These are phyloP conservation scores for Colletotrichum aenigma DNA, from an alignment of 2,329 filamentous ascomycete genomes.

Conservation along the genomic window DNA sequence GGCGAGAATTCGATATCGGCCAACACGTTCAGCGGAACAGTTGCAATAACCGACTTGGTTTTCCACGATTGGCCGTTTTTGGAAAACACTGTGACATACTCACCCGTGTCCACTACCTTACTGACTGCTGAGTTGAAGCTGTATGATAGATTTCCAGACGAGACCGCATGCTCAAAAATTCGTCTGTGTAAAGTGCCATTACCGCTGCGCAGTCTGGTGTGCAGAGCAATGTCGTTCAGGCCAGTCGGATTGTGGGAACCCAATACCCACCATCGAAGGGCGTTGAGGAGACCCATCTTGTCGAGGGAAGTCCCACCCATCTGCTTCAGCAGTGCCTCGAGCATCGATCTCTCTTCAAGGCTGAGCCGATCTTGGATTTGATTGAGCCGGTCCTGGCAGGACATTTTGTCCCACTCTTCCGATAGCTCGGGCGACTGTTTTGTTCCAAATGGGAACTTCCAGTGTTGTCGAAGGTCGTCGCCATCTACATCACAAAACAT, in stretches of 20 bases:
- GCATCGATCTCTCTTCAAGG: conserved; percentile 26
- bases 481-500: not conserved
- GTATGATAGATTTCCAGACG: not conserved
- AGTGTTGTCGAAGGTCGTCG: not conserved
- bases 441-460: conserved; percentile 6
- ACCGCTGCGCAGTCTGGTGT: conserved; percentile 15
- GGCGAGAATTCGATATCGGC: not conserved
- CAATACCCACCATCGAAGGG: conserved; percentile 12
- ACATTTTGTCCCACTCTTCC: conserved; percentile 25
- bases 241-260: conserved; percentile 14
- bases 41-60: not conserved
- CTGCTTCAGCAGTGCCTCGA: conserved; percentile 27
- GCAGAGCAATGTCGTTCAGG: not conserved
- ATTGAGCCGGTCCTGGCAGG: conserved; percentile 31
- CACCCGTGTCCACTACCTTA: not conserved
- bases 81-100: not conserved
- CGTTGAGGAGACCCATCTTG: conserved; percentile 24
- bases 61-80: not conserved
- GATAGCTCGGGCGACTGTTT: not conserved
- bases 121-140: not conserved
- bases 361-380: conserved; percentile 30
- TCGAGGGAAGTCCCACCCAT: conserved; percentile 28
- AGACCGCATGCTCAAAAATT: not conserved
- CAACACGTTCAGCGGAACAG: not conserved
- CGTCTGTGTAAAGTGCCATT: not conserved